A percentile compares a stretch with the other conserved stretches of the same genome.
Evolutionary conservation across 805 yeast species (phyloP).

Genomic region (Isabelozyma pseudorhagii): DNA sequence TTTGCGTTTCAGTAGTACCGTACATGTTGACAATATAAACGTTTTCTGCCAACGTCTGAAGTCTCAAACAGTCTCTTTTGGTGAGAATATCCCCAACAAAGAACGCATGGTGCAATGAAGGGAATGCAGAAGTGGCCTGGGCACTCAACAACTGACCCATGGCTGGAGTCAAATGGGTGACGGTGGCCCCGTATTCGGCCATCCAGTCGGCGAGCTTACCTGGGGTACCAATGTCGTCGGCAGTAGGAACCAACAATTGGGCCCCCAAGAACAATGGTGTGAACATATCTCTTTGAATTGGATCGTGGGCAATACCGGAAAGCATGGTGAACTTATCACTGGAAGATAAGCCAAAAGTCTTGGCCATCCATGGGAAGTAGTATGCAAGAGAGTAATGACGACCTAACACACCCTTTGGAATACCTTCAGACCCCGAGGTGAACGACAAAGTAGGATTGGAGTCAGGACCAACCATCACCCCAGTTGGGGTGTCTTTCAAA

Average conservation of each 20-base stretch:
- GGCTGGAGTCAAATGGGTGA: constrained; percentile 97
- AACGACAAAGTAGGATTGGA: constrained; percentile 94
- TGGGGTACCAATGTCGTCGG: constrained; percentile 98
- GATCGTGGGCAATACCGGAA: constrained; percentile 98
- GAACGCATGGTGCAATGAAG: constrained; percentile 89
- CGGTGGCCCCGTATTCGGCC: constrained; percentile 85
- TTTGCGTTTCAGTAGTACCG: constrained; percentile 98
- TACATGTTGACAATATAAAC: constrained; percentile 94
- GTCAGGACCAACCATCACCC: constrained; percentile 95
- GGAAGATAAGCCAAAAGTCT: constrained; percentile 71
- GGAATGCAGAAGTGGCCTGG: constrained; percentile 86
- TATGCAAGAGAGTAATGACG: constrained; percentile 96
- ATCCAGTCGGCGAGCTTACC: constrained; percentile 98
- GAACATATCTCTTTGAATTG: constrained; percentile 98
- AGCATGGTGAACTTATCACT: constrained; percentile 94
- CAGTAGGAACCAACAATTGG: constrained; percentile 85
- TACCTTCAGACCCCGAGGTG: constrained; percentile 97
- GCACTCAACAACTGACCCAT: constrained; percentile 98
- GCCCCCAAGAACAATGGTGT: constrained; percentile 98
- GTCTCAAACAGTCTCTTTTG: constrained; percentile 91
- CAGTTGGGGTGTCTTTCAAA: constrained; percentile 61
- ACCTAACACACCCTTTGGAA: constrained; percentile 98
- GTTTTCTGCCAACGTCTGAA: constrained; percentile 89
- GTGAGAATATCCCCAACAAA: constrained; percentile 97
- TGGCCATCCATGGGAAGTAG: constrained; percentile 98